Evolutionary conservation across 129 eudicot genomes (phyloP), one percentile per base, ranked within the genome.

Genomic region (Logfia minima): DNA sequence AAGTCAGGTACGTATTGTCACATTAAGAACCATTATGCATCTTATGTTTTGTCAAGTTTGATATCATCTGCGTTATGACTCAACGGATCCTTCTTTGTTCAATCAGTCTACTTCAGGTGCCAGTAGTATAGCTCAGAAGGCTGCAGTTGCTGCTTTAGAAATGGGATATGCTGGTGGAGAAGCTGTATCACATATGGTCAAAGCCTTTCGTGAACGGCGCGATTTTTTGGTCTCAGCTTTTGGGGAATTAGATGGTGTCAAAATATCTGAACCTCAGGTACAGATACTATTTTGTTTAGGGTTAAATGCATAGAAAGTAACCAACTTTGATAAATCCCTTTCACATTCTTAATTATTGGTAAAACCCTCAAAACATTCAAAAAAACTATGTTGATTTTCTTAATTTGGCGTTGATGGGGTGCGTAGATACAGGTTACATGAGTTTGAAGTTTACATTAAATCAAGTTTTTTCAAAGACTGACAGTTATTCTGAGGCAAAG

Each of bases 161-260:
- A 71, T 94, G 82, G 98, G 98, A 19, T 78, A 89, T n/a, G 98
- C 97, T 18, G 98, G 97, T 78, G 98, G 98, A 22, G 98, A 91
- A 76, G 96, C 90, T 18, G 89, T 94, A 14, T 45, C 98, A 45
- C 81, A 79, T 41, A 94, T 94, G 97, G 98, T 94, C 72, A 91
- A 89, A 86, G 98, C 96, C 13, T 94, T 94, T 66, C 86, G 84
- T 32, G 98, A 94, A 79, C 66, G 98, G 11, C 76, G 98, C 45
- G 97, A 91, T 74, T 87, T 80, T 84, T 81, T 94, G 77, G 91
- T 94, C 56, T 79, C 87, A 56, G 78, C 89, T 68, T 91, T 94
- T n/a, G 81, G 86, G 62, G 97, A 94, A 76, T 28, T 94, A 70
- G 88, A 83, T 2, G 97, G 97, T 58, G 98, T 94, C 65, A 94